These are phyloP conservation scores for Macroventuria anomochaeta DNA, from an alignment of 2,329 filamentous ascomycete species.

Conservation along the genomic window DNA sequence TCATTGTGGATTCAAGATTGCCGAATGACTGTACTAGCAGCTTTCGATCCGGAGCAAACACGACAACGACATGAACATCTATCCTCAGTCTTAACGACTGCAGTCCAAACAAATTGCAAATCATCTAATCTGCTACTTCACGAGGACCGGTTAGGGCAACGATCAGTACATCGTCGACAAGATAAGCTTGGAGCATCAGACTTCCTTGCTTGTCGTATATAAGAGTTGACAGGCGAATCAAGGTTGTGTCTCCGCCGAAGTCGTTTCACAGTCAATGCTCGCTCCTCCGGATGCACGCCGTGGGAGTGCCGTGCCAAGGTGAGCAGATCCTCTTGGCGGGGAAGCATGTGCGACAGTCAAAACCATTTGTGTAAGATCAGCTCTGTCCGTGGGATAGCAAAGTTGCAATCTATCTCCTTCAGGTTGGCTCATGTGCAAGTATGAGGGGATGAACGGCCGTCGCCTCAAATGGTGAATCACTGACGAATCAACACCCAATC, in stretches of 20 bases:
- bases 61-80: not conserved
- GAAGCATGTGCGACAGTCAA: slow-evolving; percentile 18
- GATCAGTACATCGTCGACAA: not conserved
- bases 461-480: no score
- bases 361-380: slow-evolving; percentile 19
- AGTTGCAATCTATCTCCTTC: not conserved
- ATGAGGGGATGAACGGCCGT: not conserved
- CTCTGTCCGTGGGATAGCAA: not conserved
- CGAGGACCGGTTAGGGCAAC: not conserved
- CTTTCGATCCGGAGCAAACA: not conserved
- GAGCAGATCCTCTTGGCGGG: slow-evolving; percentile 30
- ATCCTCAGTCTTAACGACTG: not conserved
- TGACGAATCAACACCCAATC: not conserved
- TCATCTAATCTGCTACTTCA: not conserved
- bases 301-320: slow-evolving; percentile 28
- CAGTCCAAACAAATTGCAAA: not conserved
- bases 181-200: not conserved
- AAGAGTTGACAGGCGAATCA: slow-evolving; percentile 17
- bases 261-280: slow-evolving; percentile 9
- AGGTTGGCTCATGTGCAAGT: not conserved
- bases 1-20: not conserved
- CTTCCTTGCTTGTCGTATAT: slow-evolving; percentile 22
- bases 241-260: slow-evolving; percentile 1
- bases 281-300: slow-evolving; percentile 1
- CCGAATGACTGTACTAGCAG: not conserved